These are phyloP conservation scores for Dissophora ornata DNA, from an alignment of 192 early-diverging fungal species.

Conservation along the genomic window DNA sequence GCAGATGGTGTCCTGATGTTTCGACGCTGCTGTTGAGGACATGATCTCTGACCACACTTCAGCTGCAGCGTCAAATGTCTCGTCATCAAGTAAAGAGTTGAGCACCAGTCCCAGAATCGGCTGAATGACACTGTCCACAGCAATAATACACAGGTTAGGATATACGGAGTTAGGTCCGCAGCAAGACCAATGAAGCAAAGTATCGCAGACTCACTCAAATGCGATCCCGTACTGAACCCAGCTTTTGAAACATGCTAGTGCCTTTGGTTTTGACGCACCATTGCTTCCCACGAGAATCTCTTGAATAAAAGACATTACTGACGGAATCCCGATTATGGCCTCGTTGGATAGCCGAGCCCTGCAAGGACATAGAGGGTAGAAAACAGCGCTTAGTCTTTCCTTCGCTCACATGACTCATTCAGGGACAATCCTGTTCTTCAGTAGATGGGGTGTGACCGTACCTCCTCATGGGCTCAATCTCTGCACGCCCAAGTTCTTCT, in stretches of 20 bases:
- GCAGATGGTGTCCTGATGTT: slow-evolving; percentile 54
- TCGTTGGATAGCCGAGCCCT: slow-evolving; percentile 36
- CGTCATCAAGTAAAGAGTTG: slow-evolving; percentile 54
- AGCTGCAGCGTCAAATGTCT: slow-evolving; percentile 60
- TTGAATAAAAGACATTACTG: slow-evolving; percentile 33
- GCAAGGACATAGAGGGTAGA: slow-evolving; percentile 31
- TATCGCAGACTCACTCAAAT: slow-evolving; percentile 67
- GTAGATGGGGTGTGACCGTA: slow-evolving; percentile 42
- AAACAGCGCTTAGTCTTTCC: too few species aligned
- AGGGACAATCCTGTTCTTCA: too few species aligned
- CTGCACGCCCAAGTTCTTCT: slow-evolving; percentile 63
- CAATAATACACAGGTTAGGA: too few species aligned
- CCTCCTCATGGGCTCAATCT: slow-evolving; percentile 59
- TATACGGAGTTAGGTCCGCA: too few species aligned
- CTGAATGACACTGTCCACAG: slow-evolving; percentile 42
- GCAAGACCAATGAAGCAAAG: too few species aligned
- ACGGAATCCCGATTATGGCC: slow-evolving; percentile 16
- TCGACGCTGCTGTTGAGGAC: slow-evolving; percentile 49
- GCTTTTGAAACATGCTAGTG: slow-evolving; percentile 61
- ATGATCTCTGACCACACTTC: slow-evolving; percentile 67
- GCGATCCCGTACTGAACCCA: slow-evolving; percentile 68
- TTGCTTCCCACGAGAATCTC: slow-evolving; percentile 30
- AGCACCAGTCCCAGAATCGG: slow-evolving; percentile 57
- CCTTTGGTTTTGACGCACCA: slow-evolving; percentile 55
- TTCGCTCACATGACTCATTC: too few species aligned